These are phyloP conservation scores for Candida lessepsii DNA, from an alignment of 805 yeast species.

Conservation along the genomic window DNA sequence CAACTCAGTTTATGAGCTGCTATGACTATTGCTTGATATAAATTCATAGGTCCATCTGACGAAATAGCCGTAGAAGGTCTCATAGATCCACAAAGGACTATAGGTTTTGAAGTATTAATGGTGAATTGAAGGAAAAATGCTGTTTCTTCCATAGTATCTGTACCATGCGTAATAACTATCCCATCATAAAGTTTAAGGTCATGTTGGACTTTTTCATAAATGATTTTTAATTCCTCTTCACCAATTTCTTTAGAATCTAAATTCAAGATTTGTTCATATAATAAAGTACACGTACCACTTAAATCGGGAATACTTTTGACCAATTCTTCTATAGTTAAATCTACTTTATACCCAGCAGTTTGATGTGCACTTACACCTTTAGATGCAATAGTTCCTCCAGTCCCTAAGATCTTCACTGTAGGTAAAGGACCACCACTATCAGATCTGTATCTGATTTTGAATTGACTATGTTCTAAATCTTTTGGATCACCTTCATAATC, in stretches of 20 bases:
- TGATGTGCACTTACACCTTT: constrained; percentile 38
- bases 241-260: constrained; percentile 60
- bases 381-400: constrained; percentile 48
- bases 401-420: constrained; percentile 39
- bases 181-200: constrained; percentile 51
- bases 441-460: constrained; percentile 35
- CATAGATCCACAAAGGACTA: constrained; percentile 73
- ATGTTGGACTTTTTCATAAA: constrained; percentile 46
- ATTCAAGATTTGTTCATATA: constrained; percentile 62
- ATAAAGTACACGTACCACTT: constrained; percentile 51
- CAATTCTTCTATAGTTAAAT: constrained; percentile 47
- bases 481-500: constrained; percentile 14
- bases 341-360: constrained; percentile 46
- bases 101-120: constrained; percentile 46
- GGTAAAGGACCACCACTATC: constrained; percentile 30
- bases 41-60: constrained; percentile 72
- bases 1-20: constrained; percentile 52
- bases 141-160: constrained; percentile 68
- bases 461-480: constrained; percentile 31
- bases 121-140: constrained; percentile 60
- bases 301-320: constrained; percentile 56
- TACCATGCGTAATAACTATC: constrained; percentile 68
- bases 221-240: constrained; percentile 42
- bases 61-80: constrained; percentile 69
- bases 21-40: constrained; percentile 66